Base-by-base conservation (phyloP, 2,329 filamentous ascomycete species). In the Neofusicoccum sp. region DNA sequence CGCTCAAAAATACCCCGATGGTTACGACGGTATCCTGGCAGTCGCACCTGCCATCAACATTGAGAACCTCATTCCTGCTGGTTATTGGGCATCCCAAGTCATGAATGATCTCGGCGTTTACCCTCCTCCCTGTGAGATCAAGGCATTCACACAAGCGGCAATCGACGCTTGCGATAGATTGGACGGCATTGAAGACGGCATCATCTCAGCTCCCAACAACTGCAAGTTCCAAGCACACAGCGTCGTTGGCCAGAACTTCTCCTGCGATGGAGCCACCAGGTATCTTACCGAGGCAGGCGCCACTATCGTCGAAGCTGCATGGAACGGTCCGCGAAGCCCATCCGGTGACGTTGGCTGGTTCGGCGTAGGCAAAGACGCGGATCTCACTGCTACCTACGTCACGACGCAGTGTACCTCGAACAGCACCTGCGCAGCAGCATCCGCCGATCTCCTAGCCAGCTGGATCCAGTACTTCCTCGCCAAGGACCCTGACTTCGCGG, bases 11-110 rank as follows among this genome's bases (percentile, higher is more conserved):
- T 78, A 74, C 64, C 77, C 77, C 3, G 59, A 70, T 3, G 67
- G 69, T 2, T 79, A 74, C 62, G 72, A 80, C 65, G 77, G 78
- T n/a, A 79, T 80, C 56, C 62, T 77, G 1, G 76, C 79, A 4
- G 63, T 65, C 5, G 73, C 77, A 1, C 77, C 78, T 12, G 77
- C 77, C 2, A 71, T 78, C 49, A 75, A 78, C 56, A 77, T 71
- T 45, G 56, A 61, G 6, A 50, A 67, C n/a, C 28, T 73, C 65
- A 65, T 66, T 16, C 44, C 56, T 1, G 67, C 70, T 1, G 68
- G 68, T 11, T 68, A 52, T n/a, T 76, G 70, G 67, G 66, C 72
- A 8, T 69, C 73, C 41, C 56, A 69, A 22, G 63, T 71, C n/a
- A 74, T 77, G 73, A 66, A 68, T 28, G 67, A 70, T 8, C 44